Base-by-base conservation (phyloP, 2,329 filamentous ascomycete genomes). In the Aspergillus brasiliensis region DNA sequence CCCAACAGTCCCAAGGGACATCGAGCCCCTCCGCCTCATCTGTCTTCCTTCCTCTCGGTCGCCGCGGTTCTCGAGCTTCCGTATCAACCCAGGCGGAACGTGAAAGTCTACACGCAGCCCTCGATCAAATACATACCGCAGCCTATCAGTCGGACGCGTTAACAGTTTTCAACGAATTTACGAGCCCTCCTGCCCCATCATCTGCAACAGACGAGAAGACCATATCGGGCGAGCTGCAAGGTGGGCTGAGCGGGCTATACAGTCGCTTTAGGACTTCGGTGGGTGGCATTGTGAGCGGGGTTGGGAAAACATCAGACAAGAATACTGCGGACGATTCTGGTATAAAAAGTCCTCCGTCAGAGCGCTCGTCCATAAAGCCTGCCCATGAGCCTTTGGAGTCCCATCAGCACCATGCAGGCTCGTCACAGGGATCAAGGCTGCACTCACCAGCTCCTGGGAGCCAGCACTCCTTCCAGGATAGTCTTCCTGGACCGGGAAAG, bases 101-200 rank as follows among this genome's bases (percentile, higher is more conserved):
- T 71, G 90, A 92, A 63, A 88, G 91, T 59, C 82, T 94, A 38
- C 87, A 90, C 34, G 86, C 91, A 63, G 86, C 89, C 17, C 86
- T 97, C 62, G 90, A 96, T 76, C 88, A 91, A 69, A 97, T 97
- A 66, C 94, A 97, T 76, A 92, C 83, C 53, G 88, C 91, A 5
- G 92, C 93, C n/a, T 96, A 91, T 71, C 90, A 91, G 73, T 91
- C 91, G 34, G 90, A 90, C 63, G 86, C 88, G 34, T 82, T 98
- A 51, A 98, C 94, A 2, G 96, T 92, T 8, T 98, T 98, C 78
- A 96, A 96, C 77, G 93, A 97, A 71, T 93, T 96, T 70, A 91
- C 90, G 6, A 75, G 71, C 56, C 79, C 78, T 0, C 84, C 89
- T 1, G 88, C 88, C 5, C 88, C 90, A 2, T 81, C 84, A 1